Base-by-base conservation (phyloP, 257 asterid genomes). In the Solanum corneliomulleri region DNA sequence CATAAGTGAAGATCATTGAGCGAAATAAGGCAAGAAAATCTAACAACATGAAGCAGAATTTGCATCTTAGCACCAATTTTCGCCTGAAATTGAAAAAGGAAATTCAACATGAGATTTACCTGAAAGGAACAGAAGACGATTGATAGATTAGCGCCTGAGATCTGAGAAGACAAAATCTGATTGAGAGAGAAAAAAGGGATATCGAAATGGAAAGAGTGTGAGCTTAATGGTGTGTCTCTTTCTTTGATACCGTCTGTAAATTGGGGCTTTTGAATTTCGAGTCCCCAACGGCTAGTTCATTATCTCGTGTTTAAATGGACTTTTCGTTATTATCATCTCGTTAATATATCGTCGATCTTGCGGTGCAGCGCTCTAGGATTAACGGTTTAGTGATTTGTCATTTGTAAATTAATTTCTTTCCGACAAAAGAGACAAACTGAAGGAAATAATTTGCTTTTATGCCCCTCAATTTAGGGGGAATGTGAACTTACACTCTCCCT, bases 211-310 rank as follows among this genome's bases (percentile, higher is more conserved):
- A 81, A 75, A 75, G 86, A 83, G 58, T 56, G 81, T 8, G 52
- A 89, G 89, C 85, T 70, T 42, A 33, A 18, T 42, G 83, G 84
- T 37, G 21, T 60, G 58, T 33, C 78, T n/a, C 29, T 56, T 29
- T 29, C 72, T 82, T 33, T 62, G 62, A 84, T 84, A 16, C 80
- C 31, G 83, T 60, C 25, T 31, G 90, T 15, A 60, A 86, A 86
- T 76, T 87, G 52, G 49, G 62, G 66, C 78, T 86, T 92, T 93
- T 89, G 90, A 92, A 93, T 72, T 89, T 87, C 20, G 91, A 88
- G 89, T 45, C 56, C 33, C 42, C 89, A 93, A 93, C 96, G 96
- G 96, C 94, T 93, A 93, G 89, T 92, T 91, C 45, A 86, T 41
- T 72, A 75, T 72, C 16, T 75, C 76, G 84, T 62, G 62, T 56